Base-by-base conservation (phyloP, 2,329 filamentous ascomycete genomes). In the Dichotomopilus funicola region DNA sequence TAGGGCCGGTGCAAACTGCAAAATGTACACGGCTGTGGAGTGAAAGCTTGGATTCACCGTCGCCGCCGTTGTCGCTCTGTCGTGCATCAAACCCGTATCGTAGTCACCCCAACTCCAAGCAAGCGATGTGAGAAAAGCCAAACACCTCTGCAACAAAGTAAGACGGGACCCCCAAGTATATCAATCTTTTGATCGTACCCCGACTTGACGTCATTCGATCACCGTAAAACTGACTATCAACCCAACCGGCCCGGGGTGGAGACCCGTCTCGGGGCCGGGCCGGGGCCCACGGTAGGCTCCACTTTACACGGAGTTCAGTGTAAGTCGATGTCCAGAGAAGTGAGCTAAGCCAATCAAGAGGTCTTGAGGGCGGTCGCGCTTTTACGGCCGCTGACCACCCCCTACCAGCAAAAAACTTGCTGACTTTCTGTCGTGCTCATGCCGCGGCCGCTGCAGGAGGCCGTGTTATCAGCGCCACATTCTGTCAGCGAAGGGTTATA, bases 401-500 rank as follows among this genome's bases (percentile, higher is more conserved):
- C 19, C 35, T 27, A 27, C 47, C 53, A 19, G 35, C 50, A 49
- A 36, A 13, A 40, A 43, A 10, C 36, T 44, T 38, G 47, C 37
- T 54, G 50, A 34, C 40, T 35, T 35, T 44, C 55, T 34, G 47
- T 45, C n/a, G 19, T 13, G 31, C 9, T 6, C 42, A 54, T 42
- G 44, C 45, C 48, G 35, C 49, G 40, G 54, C 55, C 56, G 56
- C 59, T 55, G 56, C 53, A 56, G 41, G 55, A 49, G 56, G 36
- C 53, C 47, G 13, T 27, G 19, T 27, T 27, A 27, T 27, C 19
- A 27, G 19, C 19, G 19, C 19, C 19, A 27, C 19, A 27, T 27
- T 27, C 19, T 27, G 19, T 27, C 19, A 27, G 19, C 47, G 11
- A 36, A 8, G 31, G 8, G 53, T 51, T 35, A 37, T 31, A 51